Evolutionary conservation across 1,139 yeast species (phyloP), one percentile per base, ranked within the genome.

Genomic region (Geotrichum fermentans): DNA sequence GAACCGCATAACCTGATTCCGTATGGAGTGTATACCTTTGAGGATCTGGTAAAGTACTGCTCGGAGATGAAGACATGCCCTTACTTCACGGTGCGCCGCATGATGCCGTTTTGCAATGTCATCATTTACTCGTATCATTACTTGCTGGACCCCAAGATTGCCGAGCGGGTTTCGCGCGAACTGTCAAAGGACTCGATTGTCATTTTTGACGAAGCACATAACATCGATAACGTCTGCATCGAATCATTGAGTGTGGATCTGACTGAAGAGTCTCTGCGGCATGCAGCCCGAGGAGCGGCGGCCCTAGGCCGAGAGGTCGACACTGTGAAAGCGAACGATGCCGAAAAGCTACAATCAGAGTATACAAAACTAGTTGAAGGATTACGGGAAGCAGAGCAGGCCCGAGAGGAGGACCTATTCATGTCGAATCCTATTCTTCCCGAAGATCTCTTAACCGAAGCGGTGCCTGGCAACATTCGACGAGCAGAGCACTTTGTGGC

Each of bases 121-220:
- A 83, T 92, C 58, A 92, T 92, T 68, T 92, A 92, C 69, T 92
- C 98, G 2, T 92, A 92, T 67, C 99, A 92, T 70, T 92, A 92
- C 73, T 72, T 92, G 56, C 74, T 92, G 56, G 99, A 92, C 66
- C 99, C 99, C 24, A 92, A 94, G 63, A 92, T 92, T 65, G 95
- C 97, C 2, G 97, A 90, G 56, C 73, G 98, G 51, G 98, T 92
- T 22, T 90, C 97, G 4, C 79, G 77, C 56, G 97, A 94, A 62
- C 76, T 92, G 48, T 86, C 96, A 14, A 88, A 90, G 59, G 98
- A 92, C 63, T 79, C 95, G 52, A 92, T 92, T 52, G 86, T 92
- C 55, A 94, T 92, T 43, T 92, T 92, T 64, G 99, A 92, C 70
- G 99, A 92, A 69, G 98, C 98, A 45, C 99, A 92, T 68, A 92